Evolutionary conservation across 345 rosid genomes (phyloP).

Genomic region (Odontarrhena argentea): DNA sequence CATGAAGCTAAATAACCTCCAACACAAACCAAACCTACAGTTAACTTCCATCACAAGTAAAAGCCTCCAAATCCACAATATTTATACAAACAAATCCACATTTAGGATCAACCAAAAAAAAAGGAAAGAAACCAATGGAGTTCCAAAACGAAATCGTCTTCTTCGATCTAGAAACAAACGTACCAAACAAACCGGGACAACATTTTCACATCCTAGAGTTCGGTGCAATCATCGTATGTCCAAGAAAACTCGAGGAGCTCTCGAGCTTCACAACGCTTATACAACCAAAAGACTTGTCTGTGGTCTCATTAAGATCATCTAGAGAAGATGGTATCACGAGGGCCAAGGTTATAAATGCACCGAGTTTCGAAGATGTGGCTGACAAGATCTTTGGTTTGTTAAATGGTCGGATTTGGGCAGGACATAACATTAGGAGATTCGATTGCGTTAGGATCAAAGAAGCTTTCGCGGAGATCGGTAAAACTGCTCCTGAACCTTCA

Average conservation of each 20-base stretch:
- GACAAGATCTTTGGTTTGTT: slow-evolving; percentile 61
- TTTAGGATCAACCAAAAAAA: background rate
- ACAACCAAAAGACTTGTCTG: slow-evolving; percentile 64
- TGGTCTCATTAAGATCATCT: slow-evolving; percentile 55
- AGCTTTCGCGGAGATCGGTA: slow-evolving; percentile 67
- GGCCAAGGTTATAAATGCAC: slow-evolving; percentile 63
- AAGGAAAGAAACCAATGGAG: slow-evolving; percentile 25
- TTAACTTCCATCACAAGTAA: slow-evolving; percentile 42
- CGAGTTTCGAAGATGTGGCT: slow-evolving; percentile 65
- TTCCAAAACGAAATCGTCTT: slow-evolving; percentile 58
- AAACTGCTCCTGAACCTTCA: slow-evolving; percentile 62
- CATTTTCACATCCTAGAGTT: slow-evolving; percentile 76
- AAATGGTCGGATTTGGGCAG: slow-evolving; percentile 90
- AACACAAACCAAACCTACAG: slow-evolving; percentile 46
- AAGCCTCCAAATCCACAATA: slow-evolving; percentile 53
- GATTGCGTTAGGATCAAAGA: slow-evolving; percentile 82
- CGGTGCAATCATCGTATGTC: slow-evolving; percentile 83
- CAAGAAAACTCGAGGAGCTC: slow-evolving; percentile 63
- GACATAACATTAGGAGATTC: slow-evolving; percentile 85
- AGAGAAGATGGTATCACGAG: slow-evolving; percentile 76
- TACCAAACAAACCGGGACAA: slow-evolving; percentile 62
- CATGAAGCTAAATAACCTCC: slow-evolving; percentile 36
- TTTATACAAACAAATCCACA: slow-evolving; percentile 28
- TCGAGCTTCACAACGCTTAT: slow-evolving; percentile 71
- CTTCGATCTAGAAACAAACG: slow-evolving; percentile 86